These are phyloP conservation scores for Fragaria ananassa DNA, from an alignment of 306 rosid genomes.

Conservation along the genomic window DNA sequence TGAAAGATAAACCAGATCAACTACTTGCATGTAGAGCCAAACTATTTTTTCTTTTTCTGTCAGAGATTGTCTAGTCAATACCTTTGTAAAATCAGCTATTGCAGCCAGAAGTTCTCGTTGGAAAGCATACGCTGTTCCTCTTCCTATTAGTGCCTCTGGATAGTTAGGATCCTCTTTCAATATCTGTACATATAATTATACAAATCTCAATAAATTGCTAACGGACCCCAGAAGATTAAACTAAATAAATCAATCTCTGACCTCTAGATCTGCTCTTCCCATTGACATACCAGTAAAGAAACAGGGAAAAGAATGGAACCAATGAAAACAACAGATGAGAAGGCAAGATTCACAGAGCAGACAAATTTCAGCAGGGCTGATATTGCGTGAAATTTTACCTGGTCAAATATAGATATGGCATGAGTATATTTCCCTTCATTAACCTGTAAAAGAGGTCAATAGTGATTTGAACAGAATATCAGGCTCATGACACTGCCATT, in stretches of 20 bases:
- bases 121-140: slow-evolving; percentile 96
- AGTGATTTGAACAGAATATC: slow-evolving; percentile 11
- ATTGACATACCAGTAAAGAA: slow-evolving; percentile 8
- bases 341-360: background rate
- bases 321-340: slow-evolving; percentile 2
- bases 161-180: slow-evolving; percentile 84
- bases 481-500: slow-evolving; percentile 7
- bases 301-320: background rate
- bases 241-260: background rate
- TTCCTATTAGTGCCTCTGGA: slow-evolving; percentile 96
- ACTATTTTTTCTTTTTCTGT: slow-evolving; percentile 17
- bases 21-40: slow-evolving; percentile 18
- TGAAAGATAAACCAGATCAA: slow-evolving; percentile 34
- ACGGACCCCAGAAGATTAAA: background rate
- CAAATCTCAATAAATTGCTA: background rate
- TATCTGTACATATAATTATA: slow-evolving; percentile 49
- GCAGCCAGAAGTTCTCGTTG: slow-evolving; percentile 85
- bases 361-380: slow-evolving; percentile 18
- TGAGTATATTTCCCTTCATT: slow-evolving; percentile 91
- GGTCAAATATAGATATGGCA: slow-evolving; percentile 84
- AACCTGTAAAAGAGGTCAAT: slow-evolving; percentile 52
- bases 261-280: background rate
- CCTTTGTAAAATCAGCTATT: slow-evolving; percentile 92
- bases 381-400: slow-evolving; percentile 46
- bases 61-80: slow-evolving; percentile 30